phyloP scores from a whole-genome alignment of 495 filamentous ascomycete species.

The Massariosphaeria phaeospora region DNA sequence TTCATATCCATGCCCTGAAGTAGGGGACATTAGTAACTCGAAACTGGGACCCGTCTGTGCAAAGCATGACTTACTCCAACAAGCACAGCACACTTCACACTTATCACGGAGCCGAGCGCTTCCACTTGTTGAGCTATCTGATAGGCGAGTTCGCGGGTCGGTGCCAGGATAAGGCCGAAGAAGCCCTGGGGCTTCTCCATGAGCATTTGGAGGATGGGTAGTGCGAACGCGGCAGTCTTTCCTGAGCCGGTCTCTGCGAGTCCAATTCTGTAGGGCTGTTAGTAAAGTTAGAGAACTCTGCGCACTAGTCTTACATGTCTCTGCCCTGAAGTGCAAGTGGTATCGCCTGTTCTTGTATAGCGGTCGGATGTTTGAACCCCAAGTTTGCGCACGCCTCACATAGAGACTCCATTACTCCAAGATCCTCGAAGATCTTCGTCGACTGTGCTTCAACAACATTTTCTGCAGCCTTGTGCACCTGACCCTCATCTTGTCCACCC shows the following conservation, averaged over 20 bases:
- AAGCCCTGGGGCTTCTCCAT: conserved; percentile 77
- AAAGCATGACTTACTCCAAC: no score
- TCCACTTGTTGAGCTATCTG: conserved; percentile 85
- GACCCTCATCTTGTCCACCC: background rate
- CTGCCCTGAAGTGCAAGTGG: conserved; percentile 74
- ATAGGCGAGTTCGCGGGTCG: conserved; percentile 85
- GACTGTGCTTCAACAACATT: conserved; percentile 13
- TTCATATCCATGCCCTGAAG: conserved; percentile 99
- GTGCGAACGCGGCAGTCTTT: conserved; percentile 86
- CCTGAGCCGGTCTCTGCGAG: conserved; percentile 91
- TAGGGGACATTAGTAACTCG: no score
- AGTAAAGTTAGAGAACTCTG: background rate
- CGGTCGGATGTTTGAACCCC: conserved; percentile 70
- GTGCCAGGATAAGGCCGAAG: conserved; percentile 77
- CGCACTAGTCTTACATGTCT: conserved; percentile 50
- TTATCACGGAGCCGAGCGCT: conserved; percentile 74
- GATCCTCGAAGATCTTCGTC: conserved; percentile 66
- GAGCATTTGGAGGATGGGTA: conserved; percentile 69
- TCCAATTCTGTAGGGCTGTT: conserved; percentile 52
- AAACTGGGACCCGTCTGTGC: no score
- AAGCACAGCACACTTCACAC: conserved; percentile 69
- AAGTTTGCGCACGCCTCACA: conserved; percentile 79
- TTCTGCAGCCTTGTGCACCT: conserved; percentile 15
- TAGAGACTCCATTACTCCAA: conserved; percentile 82
- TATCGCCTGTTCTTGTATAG: conserved; percentile 45